A percentile compares a stretch with the other conserved stretches of the same genome.
Conservation (phyloP, 2,329 filamentous ascomycete genomes). For the Dactylellina parvicollis region DNA sequence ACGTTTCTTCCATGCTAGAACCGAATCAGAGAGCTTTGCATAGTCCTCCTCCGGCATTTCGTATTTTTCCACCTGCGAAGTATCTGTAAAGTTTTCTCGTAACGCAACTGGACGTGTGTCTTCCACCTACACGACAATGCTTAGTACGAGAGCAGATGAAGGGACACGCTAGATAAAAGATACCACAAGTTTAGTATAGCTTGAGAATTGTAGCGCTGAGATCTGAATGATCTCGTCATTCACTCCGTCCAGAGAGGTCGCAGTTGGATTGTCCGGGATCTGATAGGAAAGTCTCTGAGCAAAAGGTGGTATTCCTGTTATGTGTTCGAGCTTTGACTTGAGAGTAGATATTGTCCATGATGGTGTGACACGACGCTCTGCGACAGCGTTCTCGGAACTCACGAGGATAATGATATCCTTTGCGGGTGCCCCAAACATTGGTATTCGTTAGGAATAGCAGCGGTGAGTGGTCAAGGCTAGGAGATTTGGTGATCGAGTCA, state of each 20-base stretch:
- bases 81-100: constrained; percentile 82
- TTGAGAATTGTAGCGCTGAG: constrained; percentile 72
- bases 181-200: constrained; percentile 83
- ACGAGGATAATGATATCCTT: constrained; percentile 78
- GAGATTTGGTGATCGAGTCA: too few species aligned
- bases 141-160: too few species aligned
- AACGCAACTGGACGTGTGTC: constrained; percentile 81
- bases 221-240: constrained; percentile 78
- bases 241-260: constrained; percentile 72
- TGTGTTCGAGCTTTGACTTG: constrained; percentile 86
- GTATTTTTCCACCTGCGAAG: constrained; percentile 85
- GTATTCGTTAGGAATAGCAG: not conserved
- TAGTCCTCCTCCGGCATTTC: constrained; percentile 87
- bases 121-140: constrained; percentile 68
- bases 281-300: constrained; percentile 80
- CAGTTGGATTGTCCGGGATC: constrained; percentile 69
- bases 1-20: constrained; percentile 94
- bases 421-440: constrained; percentile 11
- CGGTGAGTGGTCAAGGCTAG: not conserved
- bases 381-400: constrained; percentile 78
- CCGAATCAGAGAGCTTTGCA: constrained; percentile 83
- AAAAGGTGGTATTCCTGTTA: constrained; percentile 87
- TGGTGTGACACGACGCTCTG: constrained; percentile 89
- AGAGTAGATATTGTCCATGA: constrained; percentile 88
- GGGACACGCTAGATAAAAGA: not conserved